A percentile compares a stretch with the other conserved stretches of the same genome.
Evolutionary conservation across 371 early-diverging fungal species (phyloP).

Genomic region (Syncephalastrum contaminatum): DNA sequence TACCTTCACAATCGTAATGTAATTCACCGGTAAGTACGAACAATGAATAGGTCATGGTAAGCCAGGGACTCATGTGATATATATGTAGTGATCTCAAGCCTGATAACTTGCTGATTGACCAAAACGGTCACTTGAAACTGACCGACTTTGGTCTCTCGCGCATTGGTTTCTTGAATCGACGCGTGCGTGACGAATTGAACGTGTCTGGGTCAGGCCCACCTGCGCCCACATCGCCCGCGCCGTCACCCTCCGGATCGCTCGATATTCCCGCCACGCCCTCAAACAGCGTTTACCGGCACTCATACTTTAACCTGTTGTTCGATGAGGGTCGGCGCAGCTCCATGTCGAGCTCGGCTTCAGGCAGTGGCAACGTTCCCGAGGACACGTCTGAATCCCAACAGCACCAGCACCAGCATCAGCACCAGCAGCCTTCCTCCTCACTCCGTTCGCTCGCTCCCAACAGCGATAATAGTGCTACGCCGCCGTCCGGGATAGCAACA

Average conservation of each 20-base stretch:
- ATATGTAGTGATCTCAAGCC: constrained; percentile 81
- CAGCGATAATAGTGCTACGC: no score
- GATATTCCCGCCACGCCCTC: constrained; percentile 11
- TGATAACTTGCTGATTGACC: constrained; percentile 89
- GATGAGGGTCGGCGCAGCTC: constrained; percentile 37
- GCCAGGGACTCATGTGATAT: not conserved
- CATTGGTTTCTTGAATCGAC: constrained; percentile 82
- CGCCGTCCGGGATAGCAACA: constrained; percentile 1
- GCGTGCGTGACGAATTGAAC: constrained; percentile 60
- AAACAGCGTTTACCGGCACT: constrained; percentile 31
- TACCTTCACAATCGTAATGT: constrained; percentile 86
- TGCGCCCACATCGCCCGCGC: constrained; percentile 42
- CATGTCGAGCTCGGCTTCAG: constrained; percentile 19
- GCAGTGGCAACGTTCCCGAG: not conserved
- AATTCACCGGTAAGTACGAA: constrained; percentile 72
- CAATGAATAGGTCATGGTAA: not conserved
- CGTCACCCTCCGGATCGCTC: constrained; percentile 30
- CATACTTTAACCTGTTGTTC: constrained; percentile 45
- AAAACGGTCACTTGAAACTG: constrained; percentile 88
- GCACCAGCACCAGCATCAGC: not conserved
- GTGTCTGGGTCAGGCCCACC: constrained; percentile 14
- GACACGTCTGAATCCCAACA: not conserved
- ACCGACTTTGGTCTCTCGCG: constrained; percentile 95
- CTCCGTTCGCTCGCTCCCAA: no score
- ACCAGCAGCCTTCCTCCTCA: not conserved